phyloP scores from a whole-genome alignment of 768 basidiomycete species.

The Lenzites betulinus region DNA sequence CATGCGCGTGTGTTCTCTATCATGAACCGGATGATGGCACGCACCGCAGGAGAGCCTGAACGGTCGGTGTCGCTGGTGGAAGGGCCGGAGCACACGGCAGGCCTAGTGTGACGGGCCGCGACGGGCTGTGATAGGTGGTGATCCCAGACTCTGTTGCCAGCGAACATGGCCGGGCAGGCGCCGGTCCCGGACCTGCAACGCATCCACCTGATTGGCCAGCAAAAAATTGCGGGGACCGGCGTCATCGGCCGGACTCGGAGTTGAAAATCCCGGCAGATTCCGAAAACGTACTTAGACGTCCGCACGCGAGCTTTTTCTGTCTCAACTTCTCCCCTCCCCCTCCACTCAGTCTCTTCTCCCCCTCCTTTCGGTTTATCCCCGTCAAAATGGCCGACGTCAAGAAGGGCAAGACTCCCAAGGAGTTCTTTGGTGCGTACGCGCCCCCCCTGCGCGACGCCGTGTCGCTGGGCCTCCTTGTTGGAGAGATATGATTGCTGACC shows the following conservation, averaged over 20 bases:
- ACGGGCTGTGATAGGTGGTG: conserved; percentile 3
- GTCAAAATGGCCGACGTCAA: conserved; percentile 80
- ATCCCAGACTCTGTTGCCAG: conserved; percentile 6
- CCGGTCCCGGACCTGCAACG: neutral
- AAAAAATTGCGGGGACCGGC: conserved; percentile 16
- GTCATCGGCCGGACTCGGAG: conserved; percentile 20
- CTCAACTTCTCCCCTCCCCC: conserved; percentile 43
- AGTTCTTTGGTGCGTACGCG: conserved; percentile 74
- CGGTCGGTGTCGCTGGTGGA: neutral
- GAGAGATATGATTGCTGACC: conserved; percentile 34
- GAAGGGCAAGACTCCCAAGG: conserved; percentile 89
- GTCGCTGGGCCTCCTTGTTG: neutral
- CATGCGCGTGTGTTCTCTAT: neutral
- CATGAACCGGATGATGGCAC: conserved; percentile 1
- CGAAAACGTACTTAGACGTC: conserved; percentile 28
- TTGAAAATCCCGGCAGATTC: conserved; percentile 23
- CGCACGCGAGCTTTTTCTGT: conserved; percentile 36
- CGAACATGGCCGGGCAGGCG: conserved; percentile 5
- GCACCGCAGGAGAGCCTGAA: conserved; percentile 3
- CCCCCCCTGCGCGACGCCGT: conserved; percentile 5
- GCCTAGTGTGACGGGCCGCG: neutral
- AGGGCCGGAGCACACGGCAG: neutral
- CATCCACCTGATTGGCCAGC: conserved; percentile 17
- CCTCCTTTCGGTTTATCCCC: conserved; percentile 39
- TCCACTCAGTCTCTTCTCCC: conserved; percentile 52